These are phyloP conservation scores for Eudorina sp. DNA, from an alignment of 139 green algal species.

Conservation along the genomic window DNA sequence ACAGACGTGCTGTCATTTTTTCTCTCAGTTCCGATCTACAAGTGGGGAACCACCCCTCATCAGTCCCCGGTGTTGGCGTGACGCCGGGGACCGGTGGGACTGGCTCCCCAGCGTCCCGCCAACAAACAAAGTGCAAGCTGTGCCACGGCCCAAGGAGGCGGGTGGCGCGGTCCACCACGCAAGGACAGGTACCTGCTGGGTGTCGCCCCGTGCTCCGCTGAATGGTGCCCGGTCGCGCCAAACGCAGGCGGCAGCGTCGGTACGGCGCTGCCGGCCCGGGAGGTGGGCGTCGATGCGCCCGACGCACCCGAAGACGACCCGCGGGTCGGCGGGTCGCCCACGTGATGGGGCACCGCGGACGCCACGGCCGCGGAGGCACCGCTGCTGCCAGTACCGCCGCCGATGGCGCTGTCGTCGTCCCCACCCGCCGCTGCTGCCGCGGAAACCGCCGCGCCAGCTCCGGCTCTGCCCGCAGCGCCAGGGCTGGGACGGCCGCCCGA, in stretches of 20 bases:
- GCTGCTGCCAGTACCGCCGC: not conserved
- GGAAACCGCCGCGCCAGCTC: not conserved
- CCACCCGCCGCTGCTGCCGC: not conserved
- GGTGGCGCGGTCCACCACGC: too few species aligned
- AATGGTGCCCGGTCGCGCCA: not conserved
- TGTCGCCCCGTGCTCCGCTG: not conserved
- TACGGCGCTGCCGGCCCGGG: not conserved
- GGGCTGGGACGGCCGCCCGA: not conserved
- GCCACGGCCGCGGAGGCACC: not conserved
- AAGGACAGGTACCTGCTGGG: constrained; percentile 14
- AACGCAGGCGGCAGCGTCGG: constrained; percentile 16
- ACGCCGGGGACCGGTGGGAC: too few species aligned
- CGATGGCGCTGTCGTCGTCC: not conserved
- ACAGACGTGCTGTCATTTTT: too few species aligned
- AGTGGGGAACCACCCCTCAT: too few species aligned
- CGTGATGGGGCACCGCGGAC: not conserved
- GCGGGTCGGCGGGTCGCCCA: not conserved
- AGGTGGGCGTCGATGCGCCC: constrained; percentile 16
- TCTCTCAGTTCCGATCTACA: too few species aligned
- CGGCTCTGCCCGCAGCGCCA: not conserved
- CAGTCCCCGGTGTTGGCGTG: too few species aligned
- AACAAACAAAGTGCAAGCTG: too few species aligned
- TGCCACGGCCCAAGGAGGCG: too few species aligned
- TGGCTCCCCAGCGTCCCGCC: too few species aligned
- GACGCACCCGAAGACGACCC: constrained; percentile 4